A percentile compares a stretch with the other conserved stretches of the same genome.
phyloP scores from a whole-genome alignment of 768 basidiomycete species.

The Kwoniella shandongensis region DNA sequence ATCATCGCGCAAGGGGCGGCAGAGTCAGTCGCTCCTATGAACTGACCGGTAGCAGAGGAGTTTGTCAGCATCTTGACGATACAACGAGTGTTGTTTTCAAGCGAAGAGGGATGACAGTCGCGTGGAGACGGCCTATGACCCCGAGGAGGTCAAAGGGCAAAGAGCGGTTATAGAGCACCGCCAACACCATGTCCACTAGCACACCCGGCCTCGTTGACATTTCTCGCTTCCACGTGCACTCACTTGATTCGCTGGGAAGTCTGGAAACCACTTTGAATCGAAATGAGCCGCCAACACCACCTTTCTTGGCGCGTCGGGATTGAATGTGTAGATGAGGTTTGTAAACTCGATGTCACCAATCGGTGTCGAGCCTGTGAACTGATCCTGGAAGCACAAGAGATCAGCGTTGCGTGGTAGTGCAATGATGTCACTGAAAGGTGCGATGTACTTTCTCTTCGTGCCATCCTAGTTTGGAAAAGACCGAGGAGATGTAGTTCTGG shows the following conservation, averaged over 20 bases:
- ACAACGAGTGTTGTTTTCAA: too few species aligned
- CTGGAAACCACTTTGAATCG: conserved; percentile 83
- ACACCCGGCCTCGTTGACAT: too few species aligned
- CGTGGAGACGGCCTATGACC: too few species aligned
- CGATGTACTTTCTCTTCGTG: conserved; percentile 65
- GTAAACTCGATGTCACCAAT: conserved; percentile 75
- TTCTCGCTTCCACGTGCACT: too few species aligned
- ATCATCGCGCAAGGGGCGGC: conserved; percentile 93
- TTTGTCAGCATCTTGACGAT: too few species aligned
- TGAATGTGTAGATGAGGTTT: conserved; percentile 93
- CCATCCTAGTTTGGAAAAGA: conserved; percentile 75
- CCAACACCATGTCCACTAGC: too few species aligned
- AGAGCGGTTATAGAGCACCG: too few species aligned
- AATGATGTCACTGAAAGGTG: background rate
- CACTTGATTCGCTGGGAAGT: conserved; percentile 73
- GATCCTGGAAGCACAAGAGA: conserved; percentile 57
- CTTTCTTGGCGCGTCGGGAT: conserved; percentile 75
- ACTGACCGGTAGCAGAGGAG: too few species aligned
- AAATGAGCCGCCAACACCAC: conserved; percentile 89
- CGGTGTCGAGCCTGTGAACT: conserved; percentile 76
- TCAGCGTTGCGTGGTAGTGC: too few species aligned
- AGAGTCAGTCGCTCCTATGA: conserved; percentile 95
- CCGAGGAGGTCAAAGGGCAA: too few species aligned
- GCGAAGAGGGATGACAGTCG: too few species aligned
- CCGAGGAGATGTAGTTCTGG: conserved; percentile 73